Evolutionary conservation across 1,284 basidiomycete species (phyloP).

Genomic region (Thelephora terrestris): DNA sequence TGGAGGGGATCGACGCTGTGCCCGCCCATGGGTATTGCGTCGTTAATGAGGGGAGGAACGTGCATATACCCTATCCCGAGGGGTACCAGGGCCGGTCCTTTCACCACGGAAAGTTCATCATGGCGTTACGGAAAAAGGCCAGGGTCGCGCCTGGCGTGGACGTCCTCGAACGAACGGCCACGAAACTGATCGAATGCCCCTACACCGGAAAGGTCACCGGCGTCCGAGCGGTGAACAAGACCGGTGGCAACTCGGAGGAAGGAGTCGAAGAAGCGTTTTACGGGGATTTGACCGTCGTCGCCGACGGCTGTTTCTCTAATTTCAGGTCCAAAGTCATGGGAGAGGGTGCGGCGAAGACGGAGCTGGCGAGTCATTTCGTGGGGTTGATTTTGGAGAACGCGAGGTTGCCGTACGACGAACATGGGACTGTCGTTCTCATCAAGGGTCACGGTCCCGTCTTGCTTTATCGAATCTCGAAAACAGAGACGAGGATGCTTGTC

Average conservation of each 20-base stretch:
- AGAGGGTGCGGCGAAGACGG: slow-evolving; percentile 33
- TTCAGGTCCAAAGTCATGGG: slow-evolving; percentile 57
- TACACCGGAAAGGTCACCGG: slow-evolving; percentile 51
- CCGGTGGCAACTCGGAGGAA: slow-evolving; percentile 15
- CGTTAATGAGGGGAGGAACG: slow-evolving; percentile 52
- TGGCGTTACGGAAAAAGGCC: slow-evolving; percentile 66
- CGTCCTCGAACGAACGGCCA: slow-evolving; percentile 77
- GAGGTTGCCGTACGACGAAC: slow-evolving; percentile 69
- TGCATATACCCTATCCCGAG: slow-evolving; percentile 87
- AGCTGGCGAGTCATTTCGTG: slow-evolving; percentile 71
- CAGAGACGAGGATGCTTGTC: slow-evolving; percentile 86
- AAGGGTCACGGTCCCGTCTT: slow-evolving; percentile 74
- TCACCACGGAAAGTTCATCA: slow-evolving; percentile 92
- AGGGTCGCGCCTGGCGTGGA: slow-evolving; percentile 51
- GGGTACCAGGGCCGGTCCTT: slow-evolving; percentile 69
- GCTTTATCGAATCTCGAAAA: slow-evolving; percentile 74
- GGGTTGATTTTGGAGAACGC: slow-evolving; percentile 73
- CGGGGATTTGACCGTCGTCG: slow-evolving; percentile 79
- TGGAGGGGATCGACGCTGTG: slow-evolving; percentile 85
- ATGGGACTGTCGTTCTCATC: slow-evolving; percentile 81
- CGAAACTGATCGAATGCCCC: slow-evolving; percentile 58
- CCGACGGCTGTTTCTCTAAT: slow-evolving; percentile 93
- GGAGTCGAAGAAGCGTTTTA: slow-evolving; percentile 38
- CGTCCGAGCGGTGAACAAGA: slow-evolving; percentile 41
- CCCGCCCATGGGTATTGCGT: slow-evolving; percentile 87